These are phyloP conservation scores for Boletus rubropictus DNA, from an alignment of 768 basidiomycete genomes.

Conservation along the genomic window DNA sequence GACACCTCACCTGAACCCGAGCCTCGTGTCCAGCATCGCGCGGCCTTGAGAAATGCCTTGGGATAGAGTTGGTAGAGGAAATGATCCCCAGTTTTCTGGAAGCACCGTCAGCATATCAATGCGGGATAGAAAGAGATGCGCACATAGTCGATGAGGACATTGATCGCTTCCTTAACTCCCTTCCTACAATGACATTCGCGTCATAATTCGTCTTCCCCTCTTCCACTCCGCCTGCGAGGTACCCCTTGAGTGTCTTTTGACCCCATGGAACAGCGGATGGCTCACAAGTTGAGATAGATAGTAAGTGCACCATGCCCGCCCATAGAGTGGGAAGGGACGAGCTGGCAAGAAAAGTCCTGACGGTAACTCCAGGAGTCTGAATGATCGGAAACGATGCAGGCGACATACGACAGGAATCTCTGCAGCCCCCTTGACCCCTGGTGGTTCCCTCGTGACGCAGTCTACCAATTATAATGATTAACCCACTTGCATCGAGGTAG, in stretches of 20 bases:
- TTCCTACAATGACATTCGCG: constrained; percentile 75
- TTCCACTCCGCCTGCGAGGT: constrained; percentile 67
- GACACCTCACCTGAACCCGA: constrained; percentile 68
- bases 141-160: no score
- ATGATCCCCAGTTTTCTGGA: constrained; percentile 71
- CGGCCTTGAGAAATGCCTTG: constrained; percentile 80
- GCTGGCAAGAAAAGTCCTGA: constrained; percentile 80
- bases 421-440: no score
- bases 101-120: constrained; percentile 30
- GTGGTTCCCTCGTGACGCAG: no score
- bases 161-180: constrained; percentile 56
- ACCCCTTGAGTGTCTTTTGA: constrained; percentile 83
- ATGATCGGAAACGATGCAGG: no score
- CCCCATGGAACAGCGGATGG: constrained; percentile 89
- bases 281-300: constrained; percentile 78
- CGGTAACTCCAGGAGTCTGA: no score
- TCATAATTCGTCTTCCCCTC: constrained; percentile 77
- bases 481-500: no score
- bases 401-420: no score
- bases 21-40: constrained; percentile 67
- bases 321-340: constrained; percentile 97
- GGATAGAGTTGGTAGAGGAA: no score
- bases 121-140: no score
- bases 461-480: no score
- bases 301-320: constrained; percentile 94